These are phyloP conservation scores for Lathyrus tuberosus DNA, from an alignment of 306 rosid species.

Conservation along the genomic window DNA sequence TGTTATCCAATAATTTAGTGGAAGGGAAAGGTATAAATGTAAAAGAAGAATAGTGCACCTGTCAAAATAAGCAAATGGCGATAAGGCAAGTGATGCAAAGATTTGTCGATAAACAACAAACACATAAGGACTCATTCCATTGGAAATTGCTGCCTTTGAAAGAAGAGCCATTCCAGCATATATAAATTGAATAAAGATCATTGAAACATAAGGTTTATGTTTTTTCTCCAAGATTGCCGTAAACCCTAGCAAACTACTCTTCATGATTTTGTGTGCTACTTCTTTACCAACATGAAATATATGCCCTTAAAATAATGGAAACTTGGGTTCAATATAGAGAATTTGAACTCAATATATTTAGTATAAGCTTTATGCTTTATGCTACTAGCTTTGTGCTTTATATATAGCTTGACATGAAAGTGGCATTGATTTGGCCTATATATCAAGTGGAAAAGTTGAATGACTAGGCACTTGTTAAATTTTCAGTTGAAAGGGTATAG, in stretches of 20 bases:
- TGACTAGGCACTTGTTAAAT: slow-evolving; percentile 40
- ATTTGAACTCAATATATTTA: not conserved
- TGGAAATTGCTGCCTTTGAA: slow-evolving; percentile 83
- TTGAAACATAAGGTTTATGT: slow-evolving; percentile 68
- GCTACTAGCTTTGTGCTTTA: slow-evolving; percentile 35
- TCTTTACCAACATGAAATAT: not conserved
- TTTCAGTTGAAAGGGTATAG: slow-evolving; percentile 21
- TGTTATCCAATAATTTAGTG: too few species aligned
- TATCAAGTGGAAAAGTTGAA: slow-evolving; percentile 34
- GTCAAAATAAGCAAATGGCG: slow-evolving; percentile 82
- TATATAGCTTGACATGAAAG: slow-evolving; percentile 32
- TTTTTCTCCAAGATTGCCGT: slow-evolving; percentile 42
- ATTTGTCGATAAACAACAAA: slow-evolving; percentile 94
- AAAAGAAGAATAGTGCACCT: slow-evolving; percentile 47
- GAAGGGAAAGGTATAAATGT: not conserved
- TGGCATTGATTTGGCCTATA: slow-evolving; percentile 38
- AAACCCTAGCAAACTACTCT: slow-evolving; percentile 40
- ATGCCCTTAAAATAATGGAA: slow-evolving; percentile 23
- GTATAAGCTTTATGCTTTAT: slow-evolving; percentile 32
- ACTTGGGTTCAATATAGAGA: slow-evolving; percentile 40
- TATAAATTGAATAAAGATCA: slow-evolving; percentile 67
- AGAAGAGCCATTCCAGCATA: slow-evolving; percentile 95
- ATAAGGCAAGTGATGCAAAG: slow-evolving; percentile 68
- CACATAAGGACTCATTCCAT: slow-evolving; percentile 87
- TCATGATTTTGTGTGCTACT: slow-evolving; percentile 45